Percentiles rank a stretch among this genome's conserved stretches.
phyloP scores from a whole-genome alignment of 768 basidiomycete genomes.

The Lactarius trivialis region DNA sequence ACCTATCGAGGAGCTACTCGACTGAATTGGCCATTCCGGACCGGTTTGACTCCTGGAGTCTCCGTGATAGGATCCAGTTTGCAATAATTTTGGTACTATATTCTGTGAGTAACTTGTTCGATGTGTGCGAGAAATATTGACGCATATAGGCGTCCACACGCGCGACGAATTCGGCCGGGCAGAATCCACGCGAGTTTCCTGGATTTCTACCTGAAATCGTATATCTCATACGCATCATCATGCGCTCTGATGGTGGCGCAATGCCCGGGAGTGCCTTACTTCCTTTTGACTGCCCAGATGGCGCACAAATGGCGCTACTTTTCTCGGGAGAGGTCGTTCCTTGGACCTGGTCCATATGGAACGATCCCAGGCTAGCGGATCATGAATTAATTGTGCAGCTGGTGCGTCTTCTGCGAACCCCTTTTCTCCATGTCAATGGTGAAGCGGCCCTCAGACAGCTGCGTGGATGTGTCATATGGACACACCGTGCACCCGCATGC shows the following conservation, averaged over 20 bases:
- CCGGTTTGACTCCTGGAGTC: neutral
- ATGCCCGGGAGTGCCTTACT: neutral
- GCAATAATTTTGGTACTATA: slow-evolving; percentile 24
- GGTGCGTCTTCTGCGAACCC: slow-evolving; percentile 32
- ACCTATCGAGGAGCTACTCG: slow-evolving; percentile 6
- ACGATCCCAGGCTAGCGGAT: slow-evolving; percentile 44
- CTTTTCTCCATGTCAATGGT: neutral
- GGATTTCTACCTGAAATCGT: slow-evolving; percentile 4
- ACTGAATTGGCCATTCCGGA: neutral
- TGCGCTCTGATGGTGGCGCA: slow-evolving; percentile 20
- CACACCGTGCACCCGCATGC: neutral
- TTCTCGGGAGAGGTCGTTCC: slow-evolving; percentile 49
- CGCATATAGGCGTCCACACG: neutral
- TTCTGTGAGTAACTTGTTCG: slow-evolving; percentile 17
- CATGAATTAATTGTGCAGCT: slow-evolving; percentile 43
- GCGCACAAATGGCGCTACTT: slow-evolving; percentile 46
- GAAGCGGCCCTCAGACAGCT: slow-evolving; percentile 36
- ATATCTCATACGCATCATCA: slow-evolving; percentile 12
- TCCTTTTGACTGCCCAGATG: slow-evolving; percentile 30
- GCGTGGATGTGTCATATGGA: slow-evolving; percentile 47
- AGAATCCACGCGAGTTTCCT: slow-evolving; percentile 6
- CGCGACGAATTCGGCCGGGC: neutral
- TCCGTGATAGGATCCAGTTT: slow-evolving; percentile 14
- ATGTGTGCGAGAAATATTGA: neutral
- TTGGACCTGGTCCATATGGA: slow-evolving; percentile 64